Base-by-base conservation (phyloP, 768 basidiomycete genomes). In the Lyophyllum semitale region DNA sequence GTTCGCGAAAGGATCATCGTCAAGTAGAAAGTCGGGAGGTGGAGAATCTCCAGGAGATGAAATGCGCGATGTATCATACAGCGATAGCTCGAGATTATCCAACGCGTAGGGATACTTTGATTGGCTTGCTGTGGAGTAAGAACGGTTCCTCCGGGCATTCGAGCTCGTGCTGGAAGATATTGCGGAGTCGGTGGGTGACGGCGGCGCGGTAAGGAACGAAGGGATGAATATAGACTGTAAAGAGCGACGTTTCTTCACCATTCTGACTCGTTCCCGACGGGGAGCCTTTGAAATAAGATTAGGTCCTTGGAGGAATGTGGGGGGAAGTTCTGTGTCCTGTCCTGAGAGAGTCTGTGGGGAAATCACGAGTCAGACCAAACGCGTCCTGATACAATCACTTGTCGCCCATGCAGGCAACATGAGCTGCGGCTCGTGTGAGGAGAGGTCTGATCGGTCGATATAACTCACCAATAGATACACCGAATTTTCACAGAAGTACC, bases 1-100 rank as follows among this genome's bases (percentile, higher is more conserved):
- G 57, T 85, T 83, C 20, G 89, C 89, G 61, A 91, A 91, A 1
- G 89, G 89, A 62, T 91, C 89, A 48, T 86, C 84, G 61, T 89
- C 88, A 23, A 88, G 72, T 18, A 89, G 75, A 57, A 73, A 78
- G n/a, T 66, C 68, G 15, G 72, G 73, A 1, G 77, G 76, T 5
- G 75, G 71, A 12, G 75, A 76, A 59, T 59, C 43, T 63, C 49
- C 53, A 15, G 57, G 30, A 32, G 57, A 64, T 26, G 50, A 22
- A 20, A 54, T 55, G 13, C 66, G 67, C 42, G 73, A 57, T 22
- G 63, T 61, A 40, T 23, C 59, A 8, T 18, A 35, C 33, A 61
- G 41, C 15, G 62, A 30, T 37, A 59, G 51, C 40, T 53, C 35
- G 42, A 55, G n/a, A 9, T 46, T 25, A 50, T 52, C 51, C 15